These are phyloP conservation scores for Boechera divaricarpa DNA, from an alignment of 345 rosid species.

Conservation along the genomic window DNA sequence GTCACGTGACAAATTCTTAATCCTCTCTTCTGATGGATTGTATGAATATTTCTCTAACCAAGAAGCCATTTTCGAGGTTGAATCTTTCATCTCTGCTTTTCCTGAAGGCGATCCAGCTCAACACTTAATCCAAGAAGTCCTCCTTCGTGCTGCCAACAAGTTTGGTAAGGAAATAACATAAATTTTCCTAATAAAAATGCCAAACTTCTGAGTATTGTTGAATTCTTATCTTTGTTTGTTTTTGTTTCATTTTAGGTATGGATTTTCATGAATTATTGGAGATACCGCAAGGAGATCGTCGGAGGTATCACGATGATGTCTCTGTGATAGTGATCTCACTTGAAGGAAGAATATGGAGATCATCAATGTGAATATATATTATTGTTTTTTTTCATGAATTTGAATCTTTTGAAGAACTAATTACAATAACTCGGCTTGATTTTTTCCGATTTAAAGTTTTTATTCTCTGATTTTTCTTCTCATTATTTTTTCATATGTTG, in stretches of 20 bases:
- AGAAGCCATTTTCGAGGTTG: conserved; percentile 84
- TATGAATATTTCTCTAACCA: conserved; percentile 85
- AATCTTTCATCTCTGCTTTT: conserved; percentile 70
- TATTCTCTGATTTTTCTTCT: neutral
- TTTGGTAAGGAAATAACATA: conserved; percentile 56
- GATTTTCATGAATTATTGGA: conserved; percentile 87
- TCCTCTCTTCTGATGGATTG: conserved; percentile 93
- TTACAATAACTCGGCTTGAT: conserved; percentile 29
- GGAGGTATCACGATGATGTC: conserved; percentile 91
- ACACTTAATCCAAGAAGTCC: conserved; percentile 81
- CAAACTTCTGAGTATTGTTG: conserved; percentile 1
- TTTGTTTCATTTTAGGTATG: conserved; percentile 58
- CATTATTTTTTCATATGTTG: conserved; percentile 27
- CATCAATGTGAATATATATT: conserved; percentile 58
- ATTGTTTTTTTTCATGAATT: conserved; percentile 8
- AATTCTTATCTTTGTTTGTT: neutral
- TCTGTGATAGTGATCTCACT: conserved; percentile 88
- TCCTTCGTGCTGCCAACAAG: conserved; percentile 91
- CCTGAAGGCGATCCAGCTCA: conserved; percentile 99
- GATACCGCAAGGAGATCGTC: conserved; percentile 90
- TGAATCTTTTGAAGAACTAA: conserved; percentile 36
- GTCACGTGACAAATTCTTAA: conserved; percentile 72
- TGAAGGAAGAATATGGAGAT: conserved; percentile 94
- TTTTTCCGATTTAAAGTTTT: conserved; percentile 12
- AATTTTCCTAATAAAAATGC: neutral